Evolutionary conservation across 495 filamentous ascomycete genomes (phyloP), one percentile per base, ranked within the genome.

Genomic region (Neurospora sp.): DNA sequence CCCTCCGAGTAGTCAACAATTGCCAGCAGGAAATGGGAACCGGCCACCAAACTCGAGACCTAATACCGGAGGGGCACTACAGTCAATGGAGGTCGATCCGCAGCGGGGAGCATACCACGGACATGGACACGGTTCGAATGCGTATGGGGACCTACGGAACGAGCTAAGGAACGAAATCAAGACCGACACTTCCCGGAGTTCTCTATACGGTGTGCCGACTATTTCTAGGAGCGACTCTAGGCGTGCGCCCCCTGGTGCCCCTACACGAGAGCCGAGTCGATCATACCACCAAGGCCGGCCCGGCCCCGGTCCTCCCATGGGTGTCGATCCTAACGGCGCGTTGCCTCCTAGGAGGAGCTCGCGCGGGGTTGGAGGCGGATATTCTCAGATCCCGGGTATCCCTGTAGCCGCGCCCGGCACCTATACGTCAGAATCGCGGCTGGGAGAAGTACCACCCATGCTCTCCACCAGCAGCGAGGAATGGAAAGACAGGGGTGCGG

Each of bases 401-500:
- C 81, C 82, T 39, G 69, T 79, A 38, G 82, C 82, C 14, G 79
- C 79, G 20, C 77, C 84, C n/a, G 81, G 81, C 69, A 79, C 88
- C 35, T 91, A 93, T 76, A 85, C 82, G 37, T 66, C 54, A 35
- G 54, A 66, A 66, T 14, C 54, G 27, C 54, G 54, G 54, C 54
- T 66, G 27, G 54, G 54, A 66, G 54, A 66, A 66, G 54, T 66
- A 66, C 77, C 87, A 70, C 93, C 96, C 77, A 88, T 89, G 69
- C 90, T 89, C 4, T 87, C 89, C 6, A 82, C 89, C 5, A 94
- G 90, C 78, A 95, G 90, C 79, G 95, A 97, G 72, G 95, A 98
- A 69, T 98, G 96, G 96, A 92, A 97, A 81, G 96, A 99, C 27
- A 91, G 90, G 72, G 95, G 96, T 46, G 96, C 96, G 5, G 93